Conservation (phyloP, 1,284 basidiomycete genomes). For the Boletellus sp. region DNA sequence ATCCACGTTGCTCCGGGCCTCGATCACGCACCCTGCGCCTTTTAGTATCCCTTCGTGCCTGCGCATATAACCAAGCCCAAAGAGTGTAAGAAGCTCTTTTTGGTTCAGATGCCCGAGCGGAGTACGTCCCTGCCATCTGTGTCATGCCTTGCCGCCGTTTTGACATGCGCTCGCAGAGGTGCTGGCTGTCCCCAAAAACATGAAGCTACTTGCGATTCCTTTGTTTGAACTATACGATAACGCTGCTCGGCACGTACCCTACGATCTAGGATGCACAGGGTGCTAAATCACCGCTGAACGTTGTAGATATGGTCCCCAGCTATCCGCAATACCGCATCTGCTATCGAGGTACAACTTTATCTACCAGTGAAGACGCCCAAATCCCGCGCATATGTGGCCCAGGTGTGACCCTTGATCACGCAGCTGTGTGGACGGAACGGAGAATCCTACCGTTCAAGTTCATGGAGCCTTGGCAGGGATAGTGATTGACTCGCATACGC, state of each 20-base stretch:
- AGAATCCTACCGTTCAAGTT: neutral
- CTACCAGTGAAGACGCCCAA: conserved; percentile 45
- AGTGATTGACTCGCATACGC: conserved; percentile 11
- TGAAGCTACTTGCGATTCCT: conserved; percentile 96
- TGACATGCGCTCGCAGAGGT: conserved; percentile 59
- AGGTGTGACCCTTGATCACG: neutral
- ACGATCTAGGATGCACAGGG: neutral
- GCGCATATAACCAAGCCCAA: conserved; percentile 97
- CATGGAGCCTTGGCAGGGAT: neutral
- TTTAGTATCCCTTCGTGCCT: conserved; percentile 93
- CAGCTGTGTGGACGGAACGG: neutral
- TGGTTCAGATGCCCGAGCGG: conserved; percentile 91
- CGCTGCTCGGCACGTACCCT: conserved; percentile 65
- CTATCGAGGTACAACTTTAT: conserved; percentile 84
- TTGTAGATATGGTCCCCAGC: conserved; percentile 59
- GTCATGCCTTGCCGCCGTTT: neutral
- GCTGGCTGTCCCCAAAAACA: conserved; percentile 95
- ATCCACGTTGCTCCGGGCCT: neutral
- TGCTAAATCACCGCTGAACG: neutral
- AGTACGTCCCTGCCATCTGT: conserved; percentile 53
- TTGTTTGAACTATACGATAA: conserved; percentile 98
- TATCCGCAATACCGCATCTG: conserved; percentile 91
- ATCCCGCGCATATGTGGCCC: neutral
- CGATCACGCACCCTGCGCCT: conserved; percentile 2
- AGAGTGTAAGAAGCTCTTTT: conserved; percentile 95